A percentile compares a stretch with the other conserved stretches of the same genome.
Evolutionary conservation across 495 filamentous ascomycete species (phyloP).

Genomic region (Aspergillus coremiiformis): DNA sequence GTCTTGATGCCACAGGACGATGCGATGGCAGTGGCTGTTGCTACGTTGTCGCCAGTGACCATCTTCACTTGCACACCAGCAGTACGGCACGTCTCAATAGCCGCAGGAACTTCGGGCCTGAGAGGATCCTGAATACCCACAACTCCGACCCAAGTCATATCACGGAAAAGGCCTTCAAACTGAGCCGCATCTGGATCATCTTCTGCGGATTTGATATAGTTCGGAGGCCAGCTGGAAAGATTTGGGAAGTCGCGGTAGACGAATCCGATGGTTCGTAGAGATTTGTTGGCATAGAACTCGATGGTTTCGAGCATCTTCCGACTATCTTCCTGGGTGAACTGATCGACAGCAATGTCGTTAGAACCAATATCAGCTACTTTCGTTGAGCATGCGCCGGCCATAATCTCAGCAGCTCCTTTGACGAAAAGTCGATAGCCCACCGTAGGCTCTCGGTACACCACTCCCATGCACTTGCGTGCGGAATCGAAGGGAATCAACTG

Average conservation of each 20-base stretch:
- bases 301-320: constrained; percentile 36
- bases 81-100: constrained; percentile 63
- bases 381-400: constrained; percentile 46
- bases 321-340: constrained; percentile 26
- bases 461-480: constrained; percentile 60
- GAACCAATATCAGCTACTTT: constrained; percentile 20
- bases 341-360: constrained; percentile 31
- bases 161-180: constrained; percentile 50
- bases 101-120: constrained; percentile 64
- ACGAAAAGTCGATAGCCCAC: constrained; percentile 56
- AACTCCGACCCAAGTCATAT: constrained; percentile 56
- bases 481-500: constrained; percentile 66
- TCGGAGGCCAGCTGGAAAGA: constrained; percentile 55
- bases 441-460: constrained; percentile 49
- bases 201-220: constrained; percentile 32
- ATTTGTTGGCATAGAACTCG: constrained; percentile 48
- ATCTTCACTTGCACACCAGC: constrained; percentile 83
- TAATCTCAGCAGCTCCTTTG: constrained; percentile 64
- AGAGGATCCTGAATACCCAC: constrained; percentile 64
- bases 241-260: constrained; percentile 57
- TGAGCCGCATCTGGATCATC: constrained; percentile 45
- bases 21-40: constrained; percentile 77
- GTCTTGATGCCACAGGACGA: constrained; percentile 77
- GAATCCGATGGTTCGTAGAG: constrained; percentile 57
- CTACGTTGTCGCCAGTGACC: constrained; percentile 81